Evolutionary conservation across 2,329 filamentous ascomycete genomes (phyloP).

Genomic region (Trichoderma breve): DNA sequence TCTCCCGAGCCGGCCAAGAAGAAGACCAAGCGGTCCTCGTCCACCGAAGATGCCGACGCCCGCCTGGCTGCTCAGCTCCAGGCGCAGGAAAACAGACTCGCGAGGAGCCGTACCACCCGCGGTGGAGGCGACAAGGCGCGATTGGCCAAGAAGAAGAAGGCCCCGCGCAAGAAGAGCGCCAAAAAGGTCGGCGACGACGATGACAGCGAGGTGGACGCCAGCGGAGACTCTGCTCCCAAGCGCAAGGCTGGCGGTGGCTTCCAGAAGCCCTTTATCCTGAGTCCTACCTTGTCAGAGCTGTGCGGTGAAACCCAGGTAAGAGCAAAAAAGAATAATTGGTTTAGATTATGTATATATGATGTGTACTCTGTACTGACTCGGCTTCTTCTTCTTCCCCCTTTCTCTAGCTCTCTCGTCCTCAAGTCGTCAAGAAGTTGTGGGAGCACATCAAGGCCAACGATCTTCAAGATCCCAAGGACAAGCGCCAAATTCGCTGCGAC

Average conservation of each 20-base stretch:
- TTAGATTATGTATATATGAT: too few relatives aligned
- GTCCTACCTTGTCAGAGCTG: constrained; percentile 65
- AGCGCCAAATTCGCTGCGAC: constrained; percentile 90
- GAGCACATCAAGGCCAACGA: constrained; percentile 85
- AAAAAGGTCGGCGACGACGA: constrained; percentile 76
- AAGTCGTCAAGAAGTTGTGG: constrained; percentile 97
- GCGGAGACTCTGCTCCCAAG: constrained; percentile 60
- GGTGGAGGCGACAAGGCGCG: constrained; percentile 64
- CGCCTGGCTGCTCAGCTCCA: constrained; percentile 84
- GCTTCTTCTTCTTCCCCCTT: neutral
- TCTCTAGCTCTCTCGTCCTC: constrained; percentile 82
- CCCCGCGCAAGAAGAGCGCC: constrained; percentile 68
- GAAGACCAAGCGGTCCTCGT: constrained; percentile 64
- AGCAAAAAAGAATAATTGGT: neutral
- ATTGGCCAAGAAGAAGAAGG: constrained; percentile 63
- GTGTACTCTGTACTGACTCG: neutral
- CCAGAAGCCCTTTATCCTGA: constrained; percentile 80
- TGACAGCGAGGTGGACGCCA: constrained; percentile 71
- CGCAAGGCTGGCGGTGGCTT: constrained; percentile 90
- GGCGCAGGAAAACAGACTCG: constrained; percentile 79
- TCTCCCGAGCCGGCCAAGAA: constrained; percentile 52
- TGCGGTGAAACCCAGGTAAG: constrained; percentile 67
- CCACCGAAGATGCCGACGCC: constrained; percentile 74
- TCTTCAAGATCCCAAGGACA: constrained; percentile 87
- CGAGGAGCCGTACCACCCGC: constrained; percentile 69